Conservation (phyloP, 2,329 filamentous ascomycete species). For the Aspergillus sp. region DNA sequence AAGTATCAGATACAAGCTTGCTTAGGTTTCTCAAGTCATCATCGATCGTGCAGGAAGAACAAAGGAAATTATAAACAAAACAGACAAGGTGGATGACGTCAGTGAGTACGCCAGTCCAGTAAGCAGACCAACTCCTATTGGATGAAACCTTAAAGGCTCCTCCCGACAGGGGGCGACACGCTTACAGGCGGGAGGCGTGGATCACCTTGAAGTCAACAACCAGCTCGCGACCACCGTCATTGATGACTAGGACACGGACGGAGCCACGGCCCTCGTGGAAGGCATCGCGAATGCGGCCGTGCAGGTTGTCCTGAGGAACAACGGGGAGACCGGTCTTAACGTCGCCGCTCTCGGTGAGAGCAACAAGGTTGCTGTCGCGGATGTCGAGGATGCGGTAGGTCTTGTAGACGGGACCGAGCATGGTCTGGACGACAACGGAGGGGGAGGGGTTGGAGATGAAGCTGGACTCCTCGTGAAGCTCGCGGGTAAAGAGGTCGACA, state of each 20-base stretch:
- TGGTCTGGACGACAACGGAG: conserved; percentile 97
- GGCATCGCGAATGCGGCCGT: conserved; percentile 73
- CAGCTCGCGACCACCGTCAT: conserved; percentile 88
- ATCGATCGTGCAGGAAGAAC: conserved; percentile 16
- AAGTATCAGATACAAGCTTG: conserved; percentile 15
- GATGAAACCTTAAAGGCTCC: conserved; percentile 4
- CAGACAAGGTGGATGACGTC: conserved; percentile 6
- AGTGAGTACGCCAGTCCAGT: background rate
- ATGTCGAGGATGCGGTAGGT: conserved; percentile 99
- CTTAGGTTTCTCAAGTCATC: conserved; percentile 16
- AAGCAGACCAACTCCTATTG: conserved; percentile 4
- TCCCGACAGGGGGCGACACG: conserved; percentile 14
- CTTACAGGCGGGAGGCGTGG: conserved; percentile 70
- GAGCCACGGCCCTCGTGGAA: conserved; percentile 92
- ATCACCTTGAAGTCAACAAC: conserved; percentile 99
- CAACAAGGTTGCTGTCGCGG: conserved; percentile 79
- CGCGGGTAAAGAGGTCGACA: conserved; percentile 99
- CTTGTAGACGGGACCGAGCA: conserved; percentile 99
- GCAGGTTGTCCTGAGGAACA: conserved; percentile 91
- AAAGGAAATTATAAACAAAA: conserved; percentile 7
- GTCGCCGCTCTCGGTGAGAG: conserved; percentile 98
- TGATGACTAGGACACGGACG: conserved; percentile 93
- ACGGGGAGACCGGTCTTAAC: conserved; percentile 95
- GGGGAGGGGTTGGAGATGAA: conserved; percentile 97
- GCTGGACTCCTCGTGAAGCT: conserved; percentile 97